phyloP scores from a whole-genome alignment of 148 eudicot species.

The Vaccinium myrtillus region DNA sequence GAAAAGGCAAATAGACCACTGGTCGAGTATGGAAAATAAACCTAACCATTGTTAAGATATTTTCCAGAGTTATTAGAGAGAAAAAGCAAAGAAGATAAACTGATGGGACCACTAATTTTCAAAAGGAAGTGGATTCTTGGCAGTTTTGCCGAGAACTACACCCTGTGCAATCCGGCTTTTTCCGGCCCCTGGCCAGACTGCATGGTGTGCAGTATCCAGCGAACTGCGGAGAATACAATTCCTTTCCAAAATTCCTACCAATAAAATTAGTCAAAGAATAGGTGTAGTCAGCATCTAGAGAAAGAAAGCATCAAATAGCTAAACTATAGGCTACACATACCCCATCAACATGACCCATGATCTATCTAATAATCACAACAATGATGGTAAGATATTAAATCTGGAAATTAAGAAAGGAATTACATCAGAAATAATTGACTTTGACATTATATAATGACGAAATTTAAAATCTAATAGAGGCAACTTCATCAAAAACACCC shows the following conservation, averaged over 20 bases:
- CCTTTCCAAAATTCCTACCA: not conserved
- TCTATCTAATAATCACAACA: not conserved
- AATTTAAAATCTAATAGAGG: not conserved
- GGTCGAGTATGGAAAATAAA: not conserved
- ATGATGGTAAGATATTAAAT: not conserved
- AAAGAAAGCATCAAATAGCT: not conserved
- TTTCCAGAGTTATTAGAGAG: not conserved
- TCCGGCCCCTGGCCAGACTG: too few relatives aligned
- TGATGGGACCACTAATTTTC: conserved; percentile 5
- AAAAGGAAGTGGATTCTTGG: not conserved
- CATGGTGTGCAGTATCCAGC: too few relatives aligned
- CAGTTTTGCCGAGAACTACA: too few relatives aligned
- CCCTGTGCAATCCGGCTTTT: too few relatives aligned
- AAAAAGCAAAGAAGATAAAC: not conserved
- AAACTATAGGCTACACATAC: not conserved
- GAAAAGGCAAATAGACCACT: not conserved
- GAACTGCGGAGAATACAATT: too few relatives aligned
- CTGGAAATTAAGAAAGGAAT: not conserved
- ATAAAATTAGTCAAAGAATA: conserved; percentile 7
- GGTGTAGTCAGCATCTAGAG: not conserved
- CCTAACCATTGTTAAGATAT: not conserved
- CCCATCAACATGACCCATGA: conserved; percentile 12
- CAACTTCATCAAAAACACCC: conserved; percentile 3
- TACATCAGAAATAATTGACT: not conserved
- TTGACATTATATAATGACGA: not conserved